phyloP scores from a whole-genome alignment of 1,284 basidiomycete genomes.

The Marasmius tenuissimus region DNA sequence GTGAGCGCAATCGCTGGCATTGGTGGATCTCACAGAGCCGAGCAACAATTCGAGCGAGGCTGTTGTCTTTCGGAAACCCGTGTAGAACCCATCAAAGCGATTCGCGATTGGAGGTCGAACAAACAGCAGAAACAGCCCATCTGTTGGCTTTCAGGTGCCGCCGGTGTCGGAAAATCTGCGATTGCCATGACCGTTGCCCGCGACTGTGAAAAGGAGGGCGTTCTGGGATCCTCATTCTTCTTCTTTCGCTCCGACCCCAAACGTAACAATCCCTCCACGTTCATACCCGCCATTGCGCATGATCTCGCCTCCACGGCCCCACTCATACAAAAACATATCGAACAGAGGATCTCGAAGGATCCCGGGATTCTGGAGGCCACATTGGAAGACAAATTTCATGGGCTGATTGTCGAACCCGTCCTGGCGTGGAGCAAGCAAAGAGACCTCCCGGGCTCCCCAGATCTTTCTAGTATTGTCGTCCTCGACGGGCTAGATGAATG shows the following conservation, averaged over 20 bases:
- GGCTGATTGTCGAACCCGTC: neutral
- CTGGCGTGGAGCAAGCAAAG: too few relatives aligned
- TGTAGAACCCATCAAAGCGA: conserved; percentile 6
- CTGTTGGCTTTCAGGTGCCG: conserved; percentile 16
- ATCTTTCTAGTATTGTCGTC: conserved; percentile 1
- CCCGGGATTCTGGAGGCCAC: neutral
- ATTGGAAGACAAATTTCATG: neutral
- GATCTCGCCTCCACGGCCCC: neutral
- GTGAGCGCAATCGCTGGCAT: too few relatives aligned
- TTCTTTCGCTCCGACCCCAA: conserved; percentile 8
- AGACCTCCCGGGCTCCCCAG: too few relatives aligned
- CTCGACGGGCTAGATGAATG: conserved; percentile 22
- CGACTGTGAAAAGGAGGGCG: neutral
- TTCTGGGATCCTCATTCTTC: conserved; percentile 16
- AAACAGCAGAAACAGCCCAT: neutral
- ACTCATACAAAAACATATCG: neutral
- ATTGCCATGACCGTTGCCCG: conserved; percentile 18
- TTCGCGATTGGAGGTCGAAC: conserved; percentile 8
- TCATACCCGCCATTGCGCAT: conserved; percentile 2
- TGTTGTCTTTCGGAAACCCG: conserved; percentile 14
- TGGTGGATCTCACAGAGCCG: neutral
- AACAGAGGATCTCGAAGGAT: neutral
- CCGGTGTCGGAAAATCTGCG: conserved; percentile 18
- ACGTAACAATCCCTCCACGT: neutral
- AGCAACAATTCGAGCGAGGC: neutral